Percentiles rank a stretch among this genome's conserved stretches.
These are phyloP conservation scores for Raffaelea arxii DNA, from an alignment of 2,329 filamentous ascomycete species.

Conservation along the genomic window DNA sequence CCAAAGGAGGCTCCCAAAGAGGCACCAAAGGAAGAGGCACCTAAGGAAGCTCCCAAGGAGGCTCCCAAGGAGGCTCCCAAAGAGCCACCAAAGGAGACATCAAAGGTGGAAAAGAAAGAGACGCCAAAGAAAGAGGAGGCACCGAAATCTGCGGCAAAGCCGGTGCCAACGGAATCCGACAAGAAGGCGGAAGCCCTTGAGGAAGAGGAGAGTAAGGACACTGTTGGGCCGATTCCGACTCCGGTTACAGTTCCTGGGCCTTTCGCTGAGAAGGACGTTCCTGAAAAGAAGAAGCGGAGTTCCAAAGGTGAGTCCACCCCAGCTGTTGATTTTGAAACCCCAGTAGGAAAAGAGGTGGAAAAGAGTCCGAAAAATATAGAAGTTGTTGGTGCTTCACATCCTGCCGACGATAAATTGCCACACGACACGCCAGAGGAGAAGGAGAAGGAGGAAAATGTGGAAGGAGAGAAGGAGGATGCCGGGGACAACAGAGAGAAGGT, in stretches of 20 bases:
- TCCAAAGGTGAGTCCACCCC: neutral
- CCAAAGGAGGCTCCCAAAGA: neutral
- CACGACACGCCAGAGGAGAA: neutral
- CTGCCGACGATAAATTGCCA: neutral
- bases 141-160: neutral
- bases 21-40: neutral
- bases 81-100: neutral
- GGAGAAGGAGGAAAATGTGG: neutral
- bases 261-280: neutral
- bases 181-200: neutral
- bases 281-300: neutral
- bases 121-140: neutral
- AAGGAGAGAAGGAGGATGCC: neutral
- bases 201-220: neutral
- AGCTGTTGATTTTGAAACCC: neutral
- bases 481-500: neutral
- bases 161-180: neutral
- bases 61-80: neutral
- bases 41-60: neutral
- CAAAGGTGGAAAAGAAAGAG: neutral
- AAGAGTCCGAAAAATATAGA: neutral
- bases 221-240: neutral
- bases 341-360: neutral
- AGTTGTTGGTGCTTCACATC: neutral
- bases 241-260: neutral